A percentile compares a stretch with the other conserved stretches of the same genome.
Evolutionary conservation across 1,139 yeast genomes (phyloP).

Genomic region (Trichomonascaceae sp.): DNA sequence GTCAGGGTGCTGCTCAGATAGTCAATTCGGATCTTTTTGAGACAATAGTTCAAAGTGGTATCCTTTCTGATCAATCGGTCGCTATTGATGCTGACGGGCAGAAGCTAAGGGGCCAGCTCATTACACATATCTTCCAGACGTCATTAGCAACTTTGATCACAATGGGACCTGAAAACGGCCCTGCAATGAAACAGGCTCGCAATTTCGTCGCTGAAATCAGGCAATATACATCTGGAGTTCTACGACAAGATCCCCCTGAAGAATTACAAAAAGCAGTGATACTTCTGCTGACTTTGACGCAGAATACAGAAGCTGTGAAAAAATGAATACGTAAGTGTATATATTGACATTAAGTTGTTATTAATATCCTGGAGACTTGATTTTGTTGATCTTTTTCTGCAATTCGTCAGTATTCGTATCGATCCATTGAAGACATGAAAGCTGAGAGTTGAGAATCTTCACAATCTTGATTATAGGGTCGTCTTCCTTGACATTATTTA

Average conservation of each 20-base stretch:
- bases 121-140: constrained; percentile 48
- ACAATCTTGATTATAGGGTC: constrained; percentile 59
- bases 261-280: constrained; percentile 50
- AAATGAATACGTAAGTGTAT: background rate
- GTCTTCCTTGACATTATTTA: constrained; percentile 52
- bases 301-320: background rate
- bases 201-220: constrained; percentile 49
- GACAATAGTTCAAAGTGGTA: constrained; percentile 39
- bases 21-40: constrained; percentile 38
- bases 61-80: constrained; percentile 37
- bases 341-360: background rate
- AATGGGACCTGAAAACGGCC: constrained; percentile 71
- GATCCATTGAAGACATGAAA: constrained; percentile 83
- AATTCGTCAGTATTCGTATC: constrained; percentile 66
- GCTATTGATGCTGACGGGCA: constrained; percentile 76
- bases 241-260: constrained; percentile 55
- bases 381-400: constrained; percentile 54
- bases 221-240: constrained; percentile 55
- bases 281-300: constrained; percentile 50
- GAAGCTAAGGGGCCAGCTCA: constrained; percentile 24
- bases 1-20: constrained; percentile 69
- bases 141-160: constrained; percentile 62
- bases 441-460: constrained; percentile 76
- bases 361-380: background rate
- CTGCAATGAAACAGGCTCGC: constrained; percentile 52